Percentiles rank a stretch among this genome's conserved stretches.
These are phyloP conservation scores for Neocucurbitaria cava DNA, from an alignment of 2,329 filamentous ascomycete genomes.

Conservation along the genomic window DNA sequence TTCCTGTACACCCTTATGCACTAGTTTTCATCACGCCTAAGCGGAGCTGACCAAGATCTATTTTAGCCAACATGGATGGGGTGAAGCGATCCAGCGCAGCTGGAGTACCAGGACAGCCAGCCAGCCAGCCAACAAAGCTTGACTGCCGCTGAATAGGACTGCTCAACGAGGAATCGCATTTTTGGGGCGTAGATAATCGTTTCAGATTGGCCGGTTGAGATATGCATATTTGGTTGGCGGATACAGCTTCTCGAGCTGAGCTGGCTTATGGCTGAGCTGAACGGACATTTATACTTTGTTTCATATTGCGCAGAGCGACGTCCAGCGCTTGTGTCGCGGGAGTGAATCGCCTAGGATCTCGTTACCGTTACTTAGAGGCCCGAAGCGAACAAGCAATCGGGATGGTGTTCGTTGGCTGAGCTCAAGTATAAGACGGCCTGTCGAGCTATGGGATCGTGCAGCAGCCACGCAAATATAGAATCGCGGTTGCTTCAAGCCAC, in stretches of 20 bases:
- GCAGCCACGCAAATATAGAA: conserved; percentile 15
- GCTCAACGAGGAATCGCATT: neutral
- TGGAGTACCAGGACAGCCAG: neutral
- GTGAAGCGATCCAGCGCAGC: neutral
- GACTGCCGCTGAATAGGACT: neutral
- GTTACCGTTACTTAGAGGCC: neutral
- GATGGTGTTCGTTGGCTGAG: neutral
- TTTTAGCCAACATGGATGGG: conserved; percentile 6
- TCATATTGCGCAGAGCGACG: neutral
- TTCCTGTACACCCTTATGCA: neutral
- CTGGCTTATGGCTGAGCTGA: neutral
- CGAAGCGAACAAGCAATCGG: neutral
- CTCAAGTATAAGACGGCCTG: neutral
- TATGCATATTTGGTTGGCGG: neutral
- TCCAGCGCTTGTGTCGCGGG: neutral
- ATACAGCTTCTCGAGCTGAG: neutral
- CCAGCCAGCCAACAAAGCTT: conserved; percentile 9
- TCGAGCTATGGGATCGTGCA: conserved; percentile 3
- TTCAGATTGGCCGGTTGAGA: neutral
- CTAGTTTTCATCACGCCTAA: neutral
- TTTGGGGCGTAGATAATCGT: neutral
- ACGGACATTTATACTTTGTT: neutral
- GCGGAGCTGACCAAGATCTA: conserved; percentile 13
- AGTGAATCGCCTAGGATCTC: neutral
- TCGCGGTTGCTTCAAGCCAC: conserved; percentile 9